These are phyloP conservation scores for Opeltia flavorubescens DNA, from an alignment of 495 filamentous ascomycete genomes.

Conservation along the genomic window DNA sequence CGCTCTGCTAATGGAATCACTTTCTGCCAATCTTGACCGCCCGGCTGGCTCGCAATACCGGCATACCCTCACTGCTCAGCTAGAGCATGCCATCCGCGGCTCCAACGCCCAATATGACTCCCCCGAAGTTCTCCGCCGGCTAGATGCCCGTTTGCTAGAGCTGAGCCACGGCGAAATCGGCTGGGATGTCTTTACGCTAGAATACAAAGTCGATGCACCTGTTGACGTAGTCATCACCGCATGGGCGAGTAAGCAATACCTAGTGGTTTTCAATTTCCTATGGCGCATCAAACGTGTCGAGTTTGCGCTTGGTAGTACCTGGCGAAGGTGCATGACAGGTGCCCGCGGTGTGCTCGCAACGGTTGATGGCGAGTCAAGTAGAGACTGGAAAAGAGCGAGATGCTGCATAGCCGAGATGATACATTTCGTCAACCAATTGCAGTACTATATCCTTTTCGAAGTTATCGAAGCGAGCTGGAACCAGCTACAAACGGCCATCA, in stretches of 20 bases:
- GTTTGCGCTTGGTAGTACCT: constrained; percentile 78
- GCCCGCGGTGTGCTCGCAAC: constrained; percentile 79
- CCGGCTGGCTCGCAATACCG: constrained; percentile 92
- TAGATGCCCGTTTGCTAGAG: constrained; percentile 94
- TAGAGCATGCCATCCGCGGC: constrained; percentile 93
- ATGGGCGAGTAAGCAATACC: constrained; percentile 86
- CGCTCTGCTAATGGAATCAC: constrained; percentile 88
- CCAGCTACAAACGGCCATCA: constrained; percentile 64
- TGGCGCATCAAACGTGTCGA: constrained; percentile 98
- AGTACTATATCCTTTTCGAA: constrained; percentile 96
- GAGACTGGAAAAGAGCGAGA: constrained; percentile 80
- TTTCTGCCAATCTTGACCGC: constrained; percentile 81
- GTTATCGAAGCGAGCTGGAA: constrained; percentile 95
- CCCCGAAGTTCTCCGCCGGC: constrained; percentile 77
- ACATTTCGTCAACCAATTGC: constrained; percentile 91
- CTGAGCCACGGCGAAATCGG: constrained; percentile 92
- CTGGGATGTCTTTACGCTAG: constrained; percentile 98
- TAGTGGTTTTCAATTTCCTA: constrained; percentile 98
- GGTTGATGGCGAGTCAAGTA: constrained; percentile 57
- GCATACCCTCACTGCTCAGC: constrained; percentile 88
- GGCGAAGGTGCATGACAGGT: constrained; percentile 94
- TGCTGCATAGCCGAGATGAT: constrained; percentile 94
- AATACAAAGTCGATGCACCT: constrained; percentile 96
- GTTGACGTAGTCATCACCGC: constrained; percentile 96
- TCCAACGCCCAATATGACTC: constrained; percentile 95